phyloP scores from a whole-genome alignment of 257 asterid genomes.

The Linderniella brevidens region DNA sequence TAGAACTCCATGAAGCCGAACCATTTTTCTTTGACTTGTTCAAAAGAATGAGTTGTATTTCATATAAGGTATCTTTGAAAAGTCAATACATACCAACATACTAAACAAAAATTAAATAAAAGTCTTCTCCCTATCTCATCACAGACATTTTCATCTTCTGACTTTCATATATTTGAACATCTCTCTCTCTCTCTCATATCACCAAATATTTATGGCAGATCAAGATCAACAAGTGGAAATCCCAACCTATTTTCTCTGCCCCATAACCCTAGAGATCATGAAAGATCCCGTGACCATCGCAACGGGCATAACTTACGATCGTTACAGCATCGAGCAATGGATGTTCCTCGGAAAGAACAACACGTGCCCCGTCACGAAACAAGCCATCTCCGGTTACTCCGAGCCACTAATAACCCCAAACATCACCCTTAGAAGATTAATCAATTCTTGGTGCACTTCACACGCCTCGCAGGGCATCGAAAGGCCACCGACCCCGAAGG shows the following conservation, averaged over 20 bases:
- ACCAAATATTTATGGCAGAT: no score
- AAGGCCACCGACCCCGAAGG: slow-evolving; percentile 51
- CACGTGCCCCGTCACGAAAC: slow-evolving; percentile 59
- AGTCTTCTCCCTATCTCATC: no score
- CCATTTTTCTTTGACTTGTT: no score
- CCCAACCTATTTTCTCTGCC: slow-evolving; percentile 56
- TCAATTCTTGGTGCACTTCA: slow-evolving; percentile 63
- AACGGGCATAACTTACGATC: slow-evolving; percentile 72
- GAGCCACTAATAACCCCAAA: slow-evolving; percentile 57
- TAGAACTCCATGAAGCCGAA: no score
- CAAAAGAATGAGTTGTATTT: no score
- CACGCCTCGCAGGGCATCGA: slow-evolving; percentile 40
- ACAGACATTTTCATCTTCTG: no score
- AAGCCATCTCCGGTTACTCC: slow-evolving; percentile 20
- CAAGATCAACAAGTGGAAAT: slow-evolving; percentile 33
- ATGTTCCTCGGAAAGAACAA: slow-evolving; percentile 22
- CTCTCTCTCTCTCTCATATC: no score
- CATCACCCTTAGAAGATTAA: slow-evolving; percentile 49
- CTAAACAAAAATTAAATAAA: no score
- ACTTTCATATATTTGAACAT: no score
- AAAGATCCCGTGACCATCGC: slow-evolving; percentile 54
- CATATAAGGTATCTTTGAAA: no score
- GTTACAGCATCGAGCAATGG: slow-evolving; percentile 57
- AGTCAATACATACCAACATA: no score
- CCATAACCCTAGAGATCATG: slow-evolving; percentile 77